These are phyloP conservation scores for Gypsophila paniculata DNA, from an alignment of 179 eudicot species.

Conservation along the genomic window DNA sequence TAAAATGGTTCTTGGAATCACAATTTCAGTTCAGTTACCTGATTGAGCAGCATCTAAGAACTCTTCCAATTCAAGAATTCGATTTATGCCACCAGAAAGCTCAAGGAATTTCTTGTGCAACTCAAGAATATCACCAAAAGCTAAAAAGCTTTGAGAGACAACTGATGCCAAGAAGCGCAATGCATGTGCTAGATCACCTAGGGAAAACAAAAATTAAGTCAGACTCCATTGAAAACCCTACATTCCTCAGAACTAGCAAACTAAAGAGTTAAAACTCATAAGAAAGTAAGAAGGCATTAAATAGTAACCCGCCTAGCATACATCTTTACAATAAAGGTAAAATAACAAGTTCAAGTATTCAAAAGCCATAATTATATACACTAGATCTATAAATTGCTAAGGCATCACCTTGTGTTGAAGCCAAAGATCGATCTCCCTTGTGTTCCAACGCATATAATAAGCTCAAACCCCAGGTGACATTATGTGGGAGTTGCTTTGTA, in stretches of 20 bases:
- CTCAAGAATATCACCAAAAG: slow-evolving; percentile 95
- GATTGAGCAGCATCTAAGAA: slow-evolving; percentile 78
- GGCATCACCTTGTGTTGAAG: slow-evolving; percentile 83
- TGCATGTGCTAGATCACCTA: slow-evolving; percentile 97
- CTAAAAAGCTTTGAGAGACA: slow-evolving; percentile 96
- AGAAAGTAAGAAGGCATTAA: neutral
- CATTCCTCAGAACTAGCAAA: slow-evolving; percentile 1
- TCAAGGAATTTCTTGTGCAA: slow-evolving; percentile 80
- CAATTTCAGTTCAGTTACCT: slow-evolving; percentile 37
- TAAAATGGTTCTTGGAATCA: neutral
- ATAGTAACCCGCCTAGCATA: neutral
- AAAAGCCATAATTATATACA: slow-evolving; percentile 7
- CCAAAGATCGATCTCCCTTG: slow-evolving; percentile 82
- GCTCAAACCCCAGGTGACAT: slow-evolving; percentile 98
- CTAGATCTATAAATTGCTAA: neutral
- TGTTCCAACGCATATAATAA: slow-evolving; percentile 91
- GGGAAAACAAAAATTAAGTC: slow-evolving; percentile 11
- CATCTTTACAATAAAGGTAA: neutral
- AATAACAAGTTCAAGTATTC: slow-evolving; percentile 3
- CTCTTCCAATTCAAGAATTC: slow-evolving; percentile 89
- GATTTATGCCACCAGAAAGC: slow-evolving; percentile 92
- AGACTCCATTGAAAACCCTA: neutral
- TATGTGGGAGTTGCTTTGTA: slow-evolving; percentile 93
- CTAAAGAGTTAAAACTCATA: neutral
- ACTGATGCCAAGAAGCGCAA: slow-evolving; percentile 92